Base-by-base conservation (phyloP, 306 rosid genomes). In the Cucurbita pepo region DNA sequence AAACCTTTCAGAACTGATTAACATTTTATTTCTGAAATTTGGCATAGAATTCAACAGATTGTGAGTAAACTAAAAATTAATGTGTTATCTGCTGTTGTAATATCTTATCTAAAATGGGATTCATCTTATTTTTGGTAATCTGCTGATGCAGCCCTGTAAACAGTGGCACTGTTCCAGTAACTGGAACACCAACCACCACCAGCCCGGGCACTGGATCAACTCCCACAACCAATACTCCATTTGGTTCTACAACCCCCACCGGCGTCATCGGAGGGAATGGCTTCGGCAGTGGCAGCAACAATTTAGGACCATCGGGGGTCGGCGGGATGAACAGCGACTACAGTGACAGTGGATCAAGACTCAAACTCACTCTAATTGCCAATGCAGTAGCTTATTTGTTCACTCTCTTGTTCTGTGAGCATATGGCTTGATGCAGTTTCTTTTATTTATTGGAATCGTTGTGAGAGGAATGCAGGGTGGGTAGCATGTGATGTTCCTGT, bases 161-260 rank as follows among this genome's bases (percentile, higher is more conserved):
- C 56, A 56, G 69, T 47, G 67, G 69, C 44, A 73, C 77, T 3
- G 44, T 56, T 14, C 56, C 69, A 41, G 67, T 58, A 21, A 3
- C 69, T 22, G 74, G 74, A 30, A 72, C 75, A 36, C 77, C 77
- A 58, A 75, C 78, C 52, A 64, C 72, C 59, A 55, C 63, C 58
- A 75, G 55, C 58, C 73, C 78, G 2, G 45, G 53, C 48, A 75
- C 34, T 5, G 56, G 56, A 30, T 15, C 19, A 10, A 74, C 69
- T 50, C 47, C 78, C 53, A 62, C 62, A 44, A 75, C 77, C 55
- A 73, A 57, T 69, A 56, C 67, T 2, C 72, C 71, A 12, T 30
- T 75, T 56, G 72, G 50, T 63, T 61, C 78, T 5, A 14, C 62
- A 9, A 62, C 72, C 0, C 52, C 78, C 21, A 37, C 78, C 12